Evolutionary conservation across 495 filamentous ascomycete species (phyloP).

Genomic region (Xylaria telfairii): DNA sequence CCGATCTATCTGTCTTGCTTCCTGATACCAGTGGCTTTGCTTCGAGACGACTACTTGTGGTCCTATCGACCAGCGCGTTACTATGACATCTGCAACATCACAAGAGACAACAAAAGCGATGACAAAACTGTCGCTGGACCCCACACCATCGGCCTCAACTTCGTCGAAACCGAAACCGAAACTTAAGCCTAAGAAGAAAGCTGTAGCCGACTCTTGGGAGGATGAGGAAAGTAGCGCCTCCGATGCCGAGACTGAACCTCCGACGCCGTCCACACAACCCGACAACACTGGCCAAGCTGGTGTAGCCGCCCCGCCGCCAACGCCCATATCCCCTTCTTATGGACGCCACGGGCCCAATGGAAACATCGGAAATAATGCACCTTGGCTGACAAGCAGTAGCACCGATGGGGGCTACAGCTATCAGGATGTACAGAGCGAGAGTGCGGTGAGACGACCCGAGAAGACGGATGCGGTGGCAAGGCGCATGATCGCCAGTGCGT

Average conservation of each 20-base stretch:
- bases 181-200: slow-evolving; percentile 51
- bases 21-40: not conserved
- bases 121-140: slow-evolving; percentile 46
- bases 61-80: not conserved
- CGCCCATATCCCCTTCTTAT: slow-evolving; percentile 64
- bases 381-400: slow-evolving; percentile 28
- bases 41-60: not conserved
- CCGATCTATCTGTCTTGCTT: not conserved
- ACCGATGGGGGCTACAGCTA: slow-evolving; percentile 24
- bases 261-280: slow-evolving; percentile 43
- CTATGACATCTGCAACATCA: slow-evolving; percentile 19
- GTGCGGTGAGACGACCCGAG: slow-evolving; percentile 66
- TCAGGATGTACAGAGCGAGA: slow-evolving; percentile 27
- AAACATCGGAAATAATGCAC: slow-evolving; percentile 26
- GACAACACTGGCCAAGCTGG: slow-evolving; percentile 36
- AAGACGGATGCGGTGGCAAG: slow-evolving; percentile 92
- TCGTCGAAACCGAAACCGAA: slow-evolving; percentile 35
- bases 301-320: slow-evolving; percentile 61
- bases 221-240: slow-evolving; percentile 60
- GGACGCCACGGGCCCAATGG: slow-evolving; percentile 38
- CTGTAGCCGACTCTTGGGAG: slow-evolving; percentile 84
- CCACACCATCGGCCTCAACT: slow-evolving; percentile 23
- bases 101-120: slow-evolving; percentile 38
- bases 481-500: slow-evolving; percentile 85
- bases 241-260: slow-evolving; percentile 38